Evolutionary conservation across 1,139 yeast genomes (phyloP).

Genomic region (Debaryomycetaceae sp.): DNA sequence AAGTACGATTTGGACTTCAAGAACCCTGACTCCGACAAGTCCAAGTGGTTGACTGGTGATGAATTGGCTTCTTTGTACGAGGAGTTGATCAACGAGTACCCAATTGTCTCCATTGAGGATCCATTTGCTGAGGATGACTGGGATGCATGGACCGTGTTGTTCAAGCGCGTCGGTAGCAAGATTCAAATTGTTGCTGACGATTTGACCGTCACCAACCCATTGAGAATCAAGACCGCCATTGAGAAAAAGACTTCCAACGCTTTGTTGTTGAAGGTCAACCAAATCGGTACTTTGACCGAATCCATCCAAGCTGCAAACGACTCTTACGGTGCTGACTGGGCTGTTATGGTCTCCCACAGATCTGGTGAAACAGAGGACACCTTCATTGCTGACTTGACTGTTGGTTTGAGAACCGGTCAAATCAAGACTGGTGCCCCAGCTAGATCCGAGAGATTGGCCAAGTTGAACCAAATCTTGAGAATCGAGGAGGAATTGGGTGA

Average conservation of each 20-base stretch:
- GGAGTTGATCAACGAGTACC: slow-evolving; percentile 72
- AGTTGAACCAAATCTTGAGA: slow-evolving; percentile 88
- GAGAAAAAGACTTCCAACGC: slow-evolving; percentile 88
- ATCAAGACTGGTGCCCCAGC: slow-evolving; percentile 98
- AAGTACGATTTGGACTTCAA: slow-evolving; percentile 92
- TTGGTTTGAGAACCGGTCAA: slow-evolving; percentile 92
- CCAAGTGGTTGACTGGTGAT: slow-evolving; percentile 80
- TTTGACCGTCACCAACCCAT: slow-evolving; percentile 91
- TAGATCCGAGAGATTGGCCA: slow-evolving; percentile 95
- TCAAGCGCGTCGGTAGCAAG: slow-evolving; percentile 55
- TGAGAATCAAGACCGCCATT: slow-evolving; percentile 82
- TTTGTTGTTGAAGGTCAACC: slow-evolving; percentile 88
- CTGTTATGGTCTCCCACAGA: slow-evolving; percentile 93
- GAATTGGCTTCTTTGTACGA: slow-evolving; percentile 76
- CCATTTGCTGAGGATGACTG: slow-evolving; percentile 97
- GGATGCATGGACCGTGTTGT: slow-evolving; percentile 87
- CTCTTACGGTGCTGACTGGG: slow-evolving; percentile 84
- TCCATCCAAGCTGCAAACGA: slow-evolving; percentile 85
- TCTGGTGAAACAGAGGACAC: slow-evolving; percentile 97
- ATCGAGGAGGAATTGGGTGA: slow-evolving; percentile 92
- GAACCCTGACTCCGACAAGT: slow-evolving; percentile 78
- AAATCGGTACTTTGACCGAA: slow-evolving; percentile 82
- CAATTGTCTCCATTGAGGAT: slow-evolving; percentile 91
- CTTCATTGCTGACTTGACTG: slow-evolving; percentile 88
- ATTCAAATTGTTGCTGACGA: slow-evolving; percentile 90